Evolutionary conservation across 352 stramenopile species (phyloP), one percentile per base, ranked within the genome.

Genomic region (Globisporangium ultimum): DNA sequence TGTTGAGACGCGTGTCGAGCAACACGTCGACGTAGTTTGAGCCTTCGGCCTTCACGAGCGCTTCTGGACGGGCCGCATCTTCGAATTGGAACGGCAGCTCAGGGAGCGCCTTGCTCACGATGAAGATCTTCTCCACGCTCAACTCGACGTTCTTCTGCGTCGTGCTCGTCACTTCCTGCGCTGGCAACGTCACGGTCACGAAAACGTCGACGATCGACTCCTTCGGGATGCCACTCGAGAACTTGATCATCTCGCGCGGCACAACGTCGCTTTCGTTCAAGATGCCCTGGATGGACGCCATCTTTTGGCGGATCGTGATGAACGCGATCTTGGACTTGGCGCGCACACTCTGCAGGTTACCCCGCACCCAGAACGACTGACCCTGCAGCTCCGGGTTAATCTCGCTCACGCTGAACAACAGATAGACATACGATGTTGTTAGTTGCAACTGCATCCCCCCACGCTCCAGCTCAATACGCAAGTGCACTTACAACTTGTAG

Each of bases 121-220:
- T 72, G 71, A 98, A 98, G 60, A 99, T 83, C 71, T 97, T 93
- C 58, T 91, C 67, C 50, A 99, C 92, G 45, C 78, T 84, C 32
- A 99, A 66, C 84, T 99, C 98, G 24, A 99, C 85, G 64, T 89
- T 80, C 77, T 97, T 91, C 62, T 99, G 82, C 22, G 94, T 98
- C 63, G 93, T 98, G 67, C 90, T 97, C 28, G 88, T 82, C 52
- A 99, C 95, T 17, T 86, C 80, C 55, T 94, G 82, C 32, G 92
- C 87, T 5, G 90, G 72, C 32, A 96, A 70, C 40, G 78, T 85
- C 40, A 99, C 75, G 18, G 80, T 97, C 61, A 97, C 97, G 60
- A 96, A 87, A 18, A 98, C 77, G 72, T 99, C 97, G 40, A 99
- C 84, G 46, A 99, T 89, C 47, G 90, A 98, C 80, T 99, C 97